Conservation (phyloP, 148 eudicot species). For the Dianthus caryophyllus region DNA sequence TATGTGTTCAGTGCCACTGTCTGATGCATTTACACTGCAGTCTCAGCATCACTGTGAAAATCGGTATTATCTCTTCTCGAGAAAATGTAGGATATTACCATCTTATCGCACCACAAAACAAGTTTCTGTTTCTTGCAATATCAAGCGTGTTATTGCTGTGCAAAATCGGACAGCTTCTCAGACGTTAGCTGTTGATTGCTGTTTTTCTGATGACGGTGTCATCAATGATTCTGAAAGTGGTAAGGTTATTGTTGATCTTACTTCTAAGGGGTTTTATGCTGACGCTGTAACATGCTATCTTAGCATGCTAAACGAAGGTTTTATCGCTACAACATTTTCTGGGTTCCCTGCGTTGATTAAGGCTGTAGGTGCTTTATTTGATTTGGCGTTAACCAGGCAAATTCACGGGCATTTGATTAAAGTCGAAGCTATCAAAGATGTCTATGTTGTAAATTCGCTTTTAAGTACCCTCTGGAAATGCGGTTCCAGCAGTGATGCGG, state of each 20-base stretch:
- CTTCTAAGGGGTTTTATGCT: constrained; percentile 17
- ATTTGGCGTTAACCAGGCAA: constrained; percentile 20
- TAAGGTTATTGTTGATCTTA: constrained; percentile 23
- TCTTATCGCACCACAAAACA: neutral
- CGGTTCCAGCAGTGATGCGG: constrained; percentile 24
- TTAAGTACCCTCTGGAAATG: constrained; percentile 31
- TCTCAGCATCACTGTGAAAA: constrained; percentile 1
- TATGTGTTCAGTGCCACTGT: constrained; percentile 13
- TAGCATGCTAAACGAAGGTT: constrained; percentile 19
- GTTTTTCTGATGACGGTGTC: neutral
- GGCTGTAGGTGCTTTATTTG: constrained; percentile 29
- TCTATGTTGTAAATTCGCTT: constrained; percentile 31
- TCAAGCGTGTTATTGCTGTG: constrained; percentile 2
- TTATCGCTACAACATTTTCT: neutral
- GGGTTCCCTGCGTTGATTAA: constrained; percentile 31
- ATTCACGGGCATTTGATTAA: constrained; percentile 33
- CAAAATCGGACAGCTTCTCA: constrained; percentile 11
- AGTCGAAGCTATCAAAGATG: constrained; percentile 25
- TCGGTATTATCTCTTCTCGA: neutral
- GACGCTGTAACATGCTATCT: constrained; percentile 29
- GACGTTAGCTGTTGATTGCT: neutral
- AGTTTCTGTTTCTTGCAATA: constrained; percentile 11
- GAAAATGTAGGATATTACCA: constrained; percentile 8
- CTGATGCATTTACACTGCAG: constrained; percentile 7
- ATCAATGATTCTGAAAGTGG: constrained; percentile 19